A percentile compares a stretch with the other conserved stretches of the same genome.
Evolutionary conservation across 345 rosid species (phyloP).

Genomic region (Mangifera indica): DNA sequence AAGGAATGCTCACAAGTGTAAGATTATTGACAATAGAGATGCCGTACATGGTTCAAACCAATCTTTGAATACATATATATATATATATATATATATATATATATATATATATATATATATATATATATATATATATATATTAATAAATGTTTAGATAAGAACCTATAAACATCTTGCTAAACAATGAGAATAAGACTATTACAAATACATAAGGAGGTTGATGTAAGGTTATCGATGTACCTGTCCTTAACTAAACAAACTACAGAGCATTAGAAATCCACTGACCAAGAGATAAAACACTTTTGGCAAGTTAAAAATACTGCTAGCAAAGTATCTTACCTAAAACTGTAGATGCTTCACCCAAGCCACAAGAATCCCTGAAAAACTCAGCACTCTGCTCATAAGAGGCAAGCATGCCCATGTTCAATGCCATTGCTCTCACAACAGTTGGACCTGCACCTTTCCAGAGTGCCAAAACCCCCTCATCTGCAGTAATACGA

Average conservation of each 20-base stretch:
- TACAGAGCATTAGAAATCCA: too few species aligned
- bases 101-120: too few species aligned
- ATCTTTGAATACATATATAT: too few species aligned
- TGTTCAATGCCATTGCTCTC: slow-evolving; percentile 99
- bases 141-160: background rate
- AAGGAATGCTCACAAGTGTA: too few species aligned
- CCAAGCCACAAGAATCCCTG: slow-evolving; percentile 71
- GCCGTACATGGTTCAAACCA: background rate
- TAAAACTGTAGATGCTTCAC: slow-evolving; percentile 71
- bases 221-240: background rate
- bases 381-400: slow-evolving; percentile 92
- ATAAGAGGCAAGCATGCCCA: slow-evolving; percentile 99
- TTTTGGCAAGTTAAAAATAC: background rate
- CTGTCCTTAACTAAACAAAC: background rate
- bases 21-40: too few species aligned
- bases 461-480: slow-evolving; percentile 97
- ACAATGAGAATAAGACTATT: background rate
- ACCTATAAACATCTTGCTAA: background rate
- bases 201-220: background rate
- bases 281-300: too few species aligned
- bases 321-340: slow-evolving; percentile 24
- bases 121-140: too few species aligned
- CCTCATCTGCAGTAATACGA: slow-evolving; percentile 82
- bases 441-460: slow-evolving; percentile 99
- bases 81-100: too few species aligned